A percentile compares a stretch with the other conserved stretches of the same genome.
phyloP scores from a whole-genome alignment of 306 rosid species.

The Dalbergia cultrata region DNA sequence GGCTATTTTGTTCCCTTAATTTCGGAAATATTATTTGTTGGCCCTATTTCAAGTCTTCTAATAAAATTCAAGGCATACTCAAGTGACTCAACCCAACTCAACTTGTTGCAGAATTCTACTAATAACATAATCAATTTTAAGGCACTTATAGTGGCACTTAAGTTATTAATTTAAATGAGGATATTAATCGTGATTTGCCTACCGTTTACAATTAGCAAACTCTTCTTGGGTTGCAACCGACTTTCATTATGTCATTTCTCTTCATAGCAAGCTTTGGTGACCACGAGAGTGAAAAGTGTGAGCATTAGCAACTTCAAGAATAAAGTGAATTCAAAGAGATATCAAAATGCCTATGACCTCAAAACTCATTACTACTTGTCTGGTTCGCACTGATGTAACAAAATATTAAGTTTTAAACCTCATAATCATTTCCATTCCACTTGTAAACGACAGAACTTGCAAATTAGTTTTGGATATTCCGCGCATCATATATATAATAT shows the following conservation, averaged over 20 bases:
- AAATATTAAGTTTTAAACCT: constrained; percentile 3
- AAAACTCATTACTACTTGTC: not conserved
- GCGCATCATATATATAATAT: not conserved
- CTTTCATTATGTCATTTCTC: constrained; percentile 10
- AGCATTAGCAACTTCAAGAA: constrained; percentile 7
- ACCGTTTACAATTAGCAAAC: not conserved
- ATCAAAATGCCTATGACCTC: not conserved
- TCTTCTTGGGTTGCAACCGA: not conserved
- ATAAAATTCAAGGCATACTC: not conserved
- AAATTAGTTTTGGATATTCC: constrained; percentile 15
- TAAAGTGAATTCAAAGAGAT: not conserved
- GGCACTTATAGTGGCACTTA: not conserved
- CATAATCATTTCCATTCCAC: constrained; percentile 37
- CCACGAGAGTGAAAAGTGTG: not conserved
- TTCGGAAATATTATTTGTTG: not conserved
- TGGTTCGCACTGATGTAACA: not conserved
- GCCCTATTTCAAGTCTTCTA: not conserved
- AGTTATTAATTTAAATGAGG: not conserved
- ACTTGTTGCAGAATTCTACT: no score
- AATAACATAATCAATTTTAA: no score
- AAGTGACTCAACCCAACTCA: not conserved
- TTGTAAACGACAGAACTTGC: constrained; percentile 14
- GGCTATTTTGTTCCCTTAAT: not conserved
- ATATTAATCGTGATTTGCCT: not conserved
- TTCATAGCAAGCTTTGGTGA: constrained; percentile 13